Base-by-base conservation (phyloP, 2,329 filamentous ascomycete species). In the Arthrinium puccinioides region DNA sequence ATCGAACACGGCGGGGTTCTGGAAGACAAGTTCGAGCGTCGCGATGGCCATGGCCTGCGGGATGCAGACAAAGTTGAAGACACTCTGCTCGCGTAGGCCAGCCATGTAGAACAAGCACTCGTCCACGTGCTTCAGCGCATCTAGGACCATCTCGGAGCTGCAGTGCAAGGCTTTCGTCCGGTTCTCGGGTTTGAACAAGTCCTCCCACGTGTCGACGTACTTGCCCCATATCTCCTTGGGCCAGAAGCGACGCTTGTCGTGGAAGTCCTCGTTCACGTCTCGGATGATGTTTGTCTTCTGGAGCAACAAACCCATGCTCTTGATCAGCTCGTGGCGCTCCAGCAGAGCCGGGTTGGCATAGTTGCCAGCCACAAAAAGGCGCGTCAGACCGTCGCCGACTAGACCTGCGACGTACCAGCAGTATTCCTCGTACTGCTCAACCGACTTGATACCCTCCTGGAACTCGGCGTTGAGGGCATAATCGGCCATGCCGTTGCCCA, bases 261-360 rank as follows among this genome's bases (percentile, higher is more conserved):
- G 76, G 50, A 82, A 82, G 56, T 98, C 92, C 61, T 98, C 92
- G 51, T 82, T 79, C 46, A 97, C 76, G 59, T 98, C 92, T 56
- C 92, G 87, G 56, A 97, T 96, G 60, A 98, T 96, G 71, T 98
- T 98, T 47, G 88, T 94, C 71, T 98, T 95, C 58, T 98, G 92
- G 44, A 98, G 69, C 63, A 98, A 95, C 49, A 95, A 84, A 18
- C 87, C 92, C 92, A 98, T 98, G 30, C 87, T 90, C 63, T 95
- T 89, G 50, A 87, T 86, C 34, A 98, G 75, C 43, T 87, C 71
- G 23, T 84, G 80, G 36, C 87, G 79, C 45, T 89, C 75, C 36
- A 90, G 67, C 36, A 98, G 74, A 39, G 81, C 84, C 3, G 86
- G 83, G 60, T 96, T 96, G 43, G 87, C 92, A 40, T 94, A 82